Evolutionary conservation across 257 asterid species (phyloP).

Genomic region (Ballota nigra): DNA sequence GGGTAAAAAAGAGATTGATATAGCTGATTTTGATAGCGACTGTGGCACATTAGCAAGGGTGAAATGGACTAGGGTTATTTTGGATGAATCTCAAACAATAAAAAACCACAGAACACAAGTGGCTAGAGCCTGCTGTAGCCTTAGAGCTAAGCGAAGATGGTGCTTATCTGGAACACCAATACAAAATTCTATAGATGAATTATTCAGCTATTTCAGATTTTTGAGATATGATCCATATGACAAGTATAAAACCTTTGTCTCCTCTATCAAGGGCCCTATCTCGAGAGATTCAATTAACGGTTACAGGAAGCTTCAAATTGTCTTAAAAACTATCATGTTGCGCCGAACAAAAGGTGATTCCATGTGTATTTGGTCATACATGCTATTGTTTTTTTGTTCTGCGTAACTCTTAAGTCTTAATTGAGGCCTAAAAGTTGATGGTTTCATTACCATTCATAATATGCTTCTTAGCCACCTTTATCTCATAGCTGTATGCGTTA

Average conservation of each 20-base stretch:
- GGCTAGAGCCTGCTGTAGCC: constrained; percentile 98
- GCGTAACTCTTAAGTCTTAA: constrained; percentile 1
- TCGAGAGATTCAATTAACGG: constrained; percentile 71
- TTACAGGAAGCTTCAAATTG: constrained; percentile 79
- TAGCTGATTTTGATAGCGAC: constrained; percentile 53
- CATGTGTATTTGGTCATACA: constrained; percentile 1
- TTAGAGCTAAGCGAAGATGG: constrained; percentile 97
- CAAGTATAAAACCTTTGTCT: constrained; percentile 62
- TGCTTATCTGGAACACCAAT: constrained; percentile 99
- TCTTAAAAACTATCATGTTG: constrained; percentile 83
- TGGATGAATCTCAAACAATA: constrained; percentile 97
- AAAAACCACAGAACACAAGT: constrained; percentile 96
- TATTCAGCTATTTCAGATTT: constrained; percentile 95
- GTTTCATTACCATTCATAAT: background rate
- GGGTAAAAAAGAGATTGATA: constrained; percentile 55
- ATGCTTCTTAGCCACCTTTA: background rate
- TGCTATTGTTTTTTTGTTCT: background rate
- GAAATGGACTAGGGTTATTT: constrained; percentile 90
- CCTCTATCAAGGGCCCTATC: constrained; percentile 61
- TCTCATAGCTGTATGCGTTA: constrained; percentile 3
- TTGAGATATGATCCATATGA: constrained; percentile 93
- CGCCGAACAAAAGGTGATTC: constrained; percentile 93
- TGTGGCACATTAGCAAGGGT: constrained; percentile 87
- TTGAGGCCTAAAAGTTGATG: background rate
- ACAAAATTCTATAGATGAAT: constrained; percentile 91